phyloP scores from a whole-genome alignment of 73 alveolate species.

The Paramecium sonneborni region DNA sequence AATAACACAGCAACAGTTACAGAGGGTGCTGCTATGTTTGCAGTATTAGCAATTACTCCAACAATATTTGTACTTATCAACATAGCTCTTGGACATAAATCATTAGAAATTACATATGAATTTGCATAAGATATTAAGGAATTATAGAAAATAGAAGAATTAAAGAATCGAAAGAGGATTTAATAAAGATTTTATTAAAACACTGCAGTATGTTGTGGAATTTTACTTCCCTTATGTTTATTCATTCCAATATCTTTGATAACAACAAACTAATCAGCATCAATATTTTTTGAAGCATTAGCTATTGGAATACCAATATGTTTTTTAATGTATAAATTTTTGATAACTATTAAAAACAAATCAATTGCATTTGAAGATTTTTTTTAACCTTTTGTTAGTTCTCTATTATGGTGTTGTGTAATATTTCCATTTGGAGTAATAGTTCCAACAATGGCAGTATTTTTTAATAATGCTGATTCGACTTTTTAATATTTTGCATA shows the following conservation, averaged over 20 bases:
- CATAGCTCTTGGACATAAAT: background rate
- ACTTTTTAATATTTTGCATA: slow-evolving; percentile 2
- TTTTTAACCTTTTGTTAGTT: slow-evolving; percentile 10
- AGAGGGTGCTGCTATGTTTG: slow-evolving; percentile 21
- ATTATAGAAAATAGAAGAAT: background rate
- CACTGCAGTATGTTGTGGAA: background rate
- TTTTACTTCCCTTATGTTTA: background rate
- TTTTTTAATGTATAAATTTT: background rate
- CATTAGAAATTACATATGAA: background rate
- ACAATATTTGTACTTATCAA: background rate
- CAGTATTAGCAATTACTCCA: background rate
- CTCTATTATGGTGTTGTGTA: slow-evolving; percentile 42
- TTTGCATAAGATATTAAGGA: background rate
- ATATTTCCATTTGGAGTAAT: slow-evolving; percentile 53
- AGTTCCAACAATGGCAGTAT: background rate
- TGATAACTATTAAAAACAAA: background rate
- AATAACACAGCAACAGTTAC: background rate
- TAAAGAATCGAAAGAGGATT: background rate
- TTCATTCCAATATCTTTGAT: background rate
- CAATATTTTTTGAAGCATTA: background rate
- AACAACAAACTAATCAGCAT: background rate
- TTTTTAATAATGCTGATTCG: background rate
- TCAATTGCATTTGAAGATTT: background rate
- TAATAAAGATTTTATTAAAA: background rate
- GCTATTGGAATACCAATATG: background rate